These are phyloP conservation scores for Vishniacozyma victoriae DNA, from an alignment of 768 basidiomycete genomes.

Conservation along the genomic window DNA sequence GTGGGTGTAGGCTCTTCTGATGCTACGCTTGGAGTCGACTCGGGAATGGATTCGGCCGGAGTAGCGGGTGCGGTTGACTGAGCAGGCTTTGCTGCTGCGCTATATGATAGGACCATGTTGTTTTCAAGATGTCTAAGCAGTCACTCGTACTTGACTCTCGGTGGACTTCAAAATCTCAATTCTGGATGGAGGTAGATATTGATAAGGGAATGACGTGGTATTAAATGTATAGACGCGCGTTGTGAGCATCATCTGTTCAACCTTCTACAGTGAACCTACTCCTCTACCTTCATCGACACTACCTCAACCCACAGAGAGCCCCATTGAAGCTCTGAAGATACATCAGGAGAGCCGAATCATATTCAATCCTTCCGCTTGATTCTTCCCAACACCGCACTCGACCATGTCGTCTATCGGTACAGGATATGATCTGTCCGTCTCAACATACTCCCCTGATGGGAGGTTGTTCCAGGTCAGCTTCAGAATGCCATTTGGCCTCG, in stretches of 20 bases:
- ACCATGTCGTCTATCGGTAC: slow-evolving; percentile 96
- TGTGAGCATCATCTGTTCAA: not conserved
- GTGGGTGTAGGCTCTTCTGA: not conserved
- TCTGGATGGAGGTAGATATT: not conserved
- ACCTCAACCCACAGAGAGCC: too few relatives aligned
- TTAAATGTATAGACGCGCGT: not conserved
- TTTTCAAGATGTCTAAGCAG: not conserved
- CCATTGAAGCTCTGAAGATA: too few relatives aligned
- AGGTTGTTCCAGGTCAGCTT: slow-evolving; percentile 85
- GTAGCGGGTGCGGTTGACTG: not conserved
- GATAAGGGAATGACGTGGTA: not conserved
- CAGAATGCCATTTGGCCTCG: not conserved
- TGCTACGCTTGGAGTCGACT: not conserved
- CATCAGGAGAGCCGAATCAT: not conserved
- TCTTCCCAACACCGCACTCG: not conserved
- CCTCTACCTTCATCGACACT: not conserved
- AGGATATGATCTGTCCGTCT: slow-evolving; percentile 71
- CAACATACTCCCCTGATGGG: slow-evolving; percentile 68
- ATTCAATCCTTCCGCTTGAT: too few relatives aligned
- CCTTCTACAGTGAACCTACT: not conserved
- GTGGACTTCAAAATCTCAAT: too few relatives aligned
- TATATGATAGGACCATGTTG: slow-evolving; percentile 34
- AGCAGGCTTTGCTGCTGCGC: slow-evolving; percentile 18
- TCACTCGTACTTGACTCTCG: too few relatives aligned
- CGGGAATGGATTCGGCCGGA: not conserved